A percentile compares a stretch with the other conserved stretches of the same genome.
Conservation (phyloP, 31 red algal species). For the Asparagopsis taxiformis region DNA sequence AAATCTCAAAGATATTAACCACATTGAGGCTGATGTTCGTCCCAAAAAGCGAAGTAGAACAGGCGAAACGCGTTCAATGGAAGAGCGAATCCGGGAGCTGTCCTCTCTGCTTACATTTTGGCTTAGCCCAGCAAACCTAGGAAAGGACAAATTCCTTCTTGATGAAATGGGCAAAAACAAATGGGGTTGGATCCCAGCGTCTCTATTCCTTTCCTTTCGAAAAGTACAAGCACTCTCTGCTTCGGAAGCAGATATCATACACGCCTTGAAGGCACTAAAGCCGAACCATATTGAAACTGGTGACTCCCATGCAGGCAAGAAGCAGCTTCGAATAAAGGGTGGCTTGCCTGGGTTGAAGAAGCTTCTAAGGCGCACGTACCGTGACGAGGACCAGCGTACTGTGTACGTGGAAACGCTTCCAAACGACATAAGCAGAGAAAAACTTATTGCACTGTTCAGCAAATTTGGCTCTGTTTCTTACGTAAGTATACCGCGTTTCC, state of each 20-base stretch:
- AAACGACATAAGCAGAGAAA: background rate
- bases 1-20: too few species aligned
- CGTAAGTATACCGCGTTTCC: slow-evolving; percentile 19
- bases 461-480: slow-evolving; percentile 3
- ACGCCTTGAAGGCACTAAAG: background rate
- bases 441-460: background rate
- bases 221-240: slow-evolving; percentile 5
- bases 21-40: background rate
- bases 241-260: background rate
- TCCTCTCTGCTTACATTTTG: slow-evolving; percentile 16
- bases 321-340: background rate
- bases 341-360: background rate
- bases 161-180: slow-evolving; percentile 2
- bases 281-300: background rate
- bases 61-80: background rate
- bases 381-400: slow-evolving; percentile 16
- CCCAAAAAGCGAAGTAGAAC: background rate
- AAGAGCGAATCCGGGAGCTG: background rate
- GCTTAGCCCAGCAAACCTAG: slow-evolving; percentile 11
- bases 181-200: slow-evolving; percentile 18
- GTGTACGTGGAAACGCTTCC: slow-evolving; percentile 15
- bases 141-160: slow-evolving; percentile 5
- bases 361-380: background rate
- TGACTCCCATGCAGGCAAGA: background rate
- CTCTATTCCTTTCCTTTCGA: slow-evolving; percentile 11